Base-by-base conservation (phyloP, 257 asterid genomes). In the Scutellaria galericulata region DNA sequence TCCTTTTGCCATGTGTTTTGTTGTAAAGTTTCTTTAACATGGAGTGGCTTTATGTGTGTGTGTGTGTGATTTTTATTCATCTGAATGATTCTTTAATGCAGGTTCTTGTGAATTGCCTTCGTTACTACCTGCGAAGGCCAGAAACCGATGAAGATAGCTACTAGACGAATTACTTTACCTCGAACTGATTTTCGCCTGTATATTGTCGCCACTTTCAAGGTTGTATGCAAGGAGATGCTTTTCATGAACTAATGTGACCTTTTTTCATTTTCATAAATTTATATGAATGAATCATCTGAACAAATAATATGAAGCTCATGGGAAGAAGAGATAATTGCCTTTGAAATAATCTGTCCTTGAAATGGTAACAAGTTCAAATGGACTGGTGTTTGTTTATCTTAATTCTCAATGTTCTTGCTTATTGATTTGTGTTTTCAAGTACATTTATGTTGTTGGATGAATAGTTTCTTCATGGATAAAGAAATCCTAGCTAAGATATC, bases 81-180 rank as follows among this genome's bases (percentile, higher is more conserved):
- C 37, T 15, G 7, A 22, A 52, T 64, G 15, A 55, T 64, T 37
- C 9, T 66, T 74, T 35, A 9, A 3, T 77, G 82, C 89, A 93
- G 98, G 98, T 93, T 75, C 95, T 93, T 13, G 77, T 86, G 68
- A 93, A 93, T 81, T 85, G 96, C 85, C 83, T 93, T 85, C 96
- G 98, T 47, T 88, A 84, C 89, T 89, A 87, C 86, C 88, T 93
- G 47, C 80, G 97, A 69, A 88, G 96, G 86, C 97, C 97, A 7
- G 97, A 87, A 64, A 73, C 97, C 4, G 96, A 89, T 24, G 98
- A 93, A 50, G 97, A 88, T 5, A 93, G 98, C 82, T 93, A 93
- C 83, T 93, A 87, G 81, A 81, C n/a, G 42, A 27, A 60, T 15
- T 51, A 46, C 46, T 24, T 2, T 9, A 53, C 72, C 58, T 45